Evolutionary conservation across 1,284 basidiomycete genomes (phyloP), one percentile per base, ranked within the genome.

Genomic region (Malassezia vespertilionis): DNA sequence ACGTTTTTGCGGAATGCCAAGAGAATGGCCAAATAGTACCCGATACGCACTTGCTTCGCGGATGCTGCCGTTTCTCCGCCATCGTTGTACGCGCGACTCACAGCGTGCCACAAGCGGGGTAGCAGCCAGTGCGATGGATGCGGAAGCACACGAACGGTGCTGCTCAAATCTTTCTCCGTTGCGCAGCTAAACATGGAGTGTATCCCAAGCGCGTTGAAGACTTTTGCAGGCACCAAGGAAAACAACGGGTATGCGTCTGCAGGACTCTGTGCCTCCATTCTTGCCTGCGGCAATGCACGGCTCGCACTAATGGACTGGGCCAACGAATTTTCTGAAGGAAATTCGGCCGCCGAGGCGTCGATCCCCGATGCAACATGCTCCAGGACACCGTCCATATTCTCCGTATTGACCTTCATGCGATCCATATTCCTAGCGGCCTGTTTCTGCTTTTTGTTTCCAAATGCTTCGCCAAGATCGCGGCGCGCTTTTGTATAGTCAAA

Each of bases 371-470:
- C 58, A 11, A 65, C 61, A 20, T 63, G 54, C 48, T 59, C 57
- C 7, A 67, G 53, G 21, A 66, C 59, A 18, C 49, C 50, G 22
- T 57, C 56, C 67, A 68, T 68, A 43, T 62, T 60, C 36, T 53
- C 56, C 8, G 61, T 63, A 48, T 69, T 60, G 30, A 70, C 67
- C 53, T 67, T 66, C 65, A 70, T 69, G 27, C 61, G 53, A 42
- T 70, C 67, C 42, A 63, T 56, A 39, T 65, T 65, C 9, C 60
- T 43, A 5, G 59, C 60, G 12, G 61, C 57, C 35, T 54, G 52
- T 52, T 69, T 70, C 47, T 60, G 57, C 57, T 69, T 68, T 24
- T 61, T 54, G 52, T 69, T 70, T 33, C 67, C 67, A 21, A 70
- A 70, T 1, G 60, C 58, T 24, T 68, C 65, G 26, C 63, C 65